Base-by-base conservation (phyloP, 129 eudicot species). In the Tanacetum coccineum region DNA sequence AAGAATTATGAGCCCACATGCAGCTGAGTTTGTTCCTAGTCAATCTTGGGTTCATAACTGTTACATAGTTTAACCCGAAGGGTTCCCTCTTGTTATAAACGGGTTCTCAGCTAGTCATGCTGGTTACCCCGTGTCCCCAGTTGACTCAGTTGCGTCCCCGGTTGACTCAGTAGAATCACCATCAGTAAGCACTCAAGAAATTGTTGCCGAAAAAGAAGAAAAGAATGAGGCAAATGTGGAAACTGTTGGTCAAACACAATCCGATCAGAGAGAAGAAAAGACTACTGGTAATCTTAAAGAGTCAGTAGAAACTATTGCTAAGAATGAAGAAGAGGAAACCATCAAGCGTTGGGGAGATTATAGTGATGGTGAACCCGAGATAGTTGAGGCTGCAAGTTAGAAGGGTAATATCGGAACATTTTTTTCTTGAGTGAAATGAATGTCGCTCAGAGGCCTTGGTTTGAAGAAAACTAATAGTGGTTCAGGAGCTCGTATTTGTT, bases 1-100 rank as follows among this genome's bases (percentile, higher is more conserved):
- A 57, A 71, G 77, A 66, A 82, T 86, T 53, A 92, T 92, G 98
- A 92, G 86, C 76, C 98, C 98, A n/a, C 98, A 86, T 72, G 98
- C 98, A 10, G 87, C 95, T 32, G 96, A 88, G 81, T 92, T 92
- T 79, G 84, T 92, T 26, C 95, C 96, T 4, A 72, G 82, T 53
- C 96, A 92, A 68, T 87, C 89, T 3, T 92, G 98, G 98, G 82
- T 86, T 50, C 87, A 89, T 17, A 85, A 88, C 55, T 91, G 96
- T 56, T 90, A 87, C 73, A 60, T 84, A 19, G 82, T 78, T 36
- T 48, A 89, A 57, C 66, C 89, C 19, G 85, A 83, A 66, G 90
- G 86, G 14, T 82, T 58, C 19, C 78, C 81, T 22, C 17, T 72
- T 17, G 18, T 75, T 42, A 51, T 75, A 22, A 81, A 83, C 47